Conservation (phyloP, 441 rosid species). For the Corymbia citriodora region DNA sequence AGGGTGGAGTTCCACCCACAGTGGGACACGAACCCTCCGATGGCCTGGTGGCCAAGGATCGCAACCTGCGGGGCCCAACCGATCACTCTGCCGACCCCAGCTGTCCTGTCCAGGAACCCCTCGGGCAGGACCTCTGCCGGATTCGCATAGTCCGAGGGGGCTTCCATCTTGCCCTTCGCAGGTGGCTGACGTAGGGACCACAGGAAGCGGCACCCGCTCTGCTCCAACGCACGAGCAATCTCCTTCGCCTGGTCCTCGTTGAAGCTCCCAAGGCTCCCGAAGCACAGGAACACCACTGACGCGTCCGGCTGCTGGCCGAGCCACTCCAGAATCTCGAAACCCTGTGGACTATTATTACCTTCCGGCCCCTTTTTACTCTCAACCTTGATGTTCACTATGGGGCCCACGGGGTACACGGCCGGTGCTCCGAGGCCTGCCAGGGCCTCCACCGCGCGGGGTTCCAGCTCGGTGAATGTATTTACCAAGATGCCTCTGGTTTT, state of each 20-base stretch:
- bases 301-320: not conserved
- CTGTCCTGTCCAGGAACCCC: not conserved
- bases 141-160: not conserved
- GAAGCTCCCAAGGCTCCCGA: not conserved
- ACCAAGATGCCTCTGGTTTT: not conserved
- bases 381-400: not conserved
- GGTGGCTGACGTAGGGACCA: not conserved
- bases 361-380: not conserved
- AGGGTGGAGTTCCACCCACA: not conserved
- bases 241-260: not conserved
- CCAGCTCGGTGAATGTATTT: not conserved
- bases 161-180: not conserved
- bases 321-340: not conserved
- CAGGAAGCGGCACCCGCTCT: not conserved
- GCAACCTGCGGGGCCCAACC: not conserved
- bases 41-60: fast-evolving
- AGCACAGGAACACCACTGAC: not conserved
- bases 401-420: not conserved
- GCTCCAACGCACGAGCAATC: not conserved
- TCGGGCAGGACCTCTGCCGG: not conserved
- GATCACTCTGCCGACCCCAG: not conserved
- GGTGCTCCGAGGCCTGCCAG: fast-evolving
- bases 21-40: not conserved
- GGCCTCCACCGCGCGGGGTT: not conserved
- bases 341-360: not conserved